Evolutionary conservation across 2,329 filamentous ascomycete genomes (phyloP).

Genomic region (Endocalyx cinctus): DNA sequence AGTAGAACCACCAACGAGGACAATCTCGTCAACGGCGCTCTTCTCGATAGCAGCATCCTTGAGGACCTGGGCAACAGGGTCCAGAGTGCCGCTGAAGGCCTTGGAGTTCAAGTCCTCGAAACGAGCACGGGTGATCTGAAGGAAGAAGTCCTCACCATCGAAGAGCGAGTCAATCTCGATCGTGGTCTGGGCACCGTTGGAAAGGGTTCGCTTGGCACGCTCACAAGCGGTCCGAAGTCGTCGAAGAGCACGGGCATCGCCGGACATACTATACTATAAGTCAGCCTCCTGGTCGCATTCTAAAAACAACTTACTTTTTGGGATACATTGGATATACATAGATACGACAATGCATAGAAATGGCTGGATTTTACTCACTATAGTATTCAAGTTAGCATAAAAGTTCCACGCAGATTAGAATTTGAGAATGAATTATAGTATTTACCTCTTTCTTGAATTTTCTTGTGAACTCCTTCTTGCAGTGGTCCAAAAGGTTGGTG

Average conservation of each 20-base stretch:
- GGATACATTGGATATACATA: too few species aligned
- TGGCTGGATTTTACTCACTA: too few species aligned
- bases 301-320: too few species aligned
- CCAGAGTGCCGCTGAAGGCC: slow-evolving; percentile 87
- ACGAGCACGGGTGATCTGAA: slow-evolving; percentile 95
- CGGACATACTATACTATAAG: too few species aligned
- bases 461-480: slow-evolving; percentile 87
- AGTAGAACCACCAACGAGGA: slow-evolving; percentile 97
- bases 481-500: slow-evolving; percentile 90
- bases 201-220: slow-evolving; percentile 98
- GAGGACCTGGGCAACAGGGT: slow-evolving; percentile 93
- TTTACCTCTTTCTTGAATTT: slow-evolving; percentile 77
- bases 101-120: slow-evolving; percentile 98
- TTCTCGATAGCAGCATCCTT: slow-evolving; percentile 90
- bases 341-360: too few species aligned
- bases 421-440: too few species aligned
- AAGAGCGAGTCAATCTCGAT: slow-evolving; percentile 99
- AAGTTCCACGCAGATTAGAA: too few species aligned
- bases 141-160: slow-evolving; percentile 95
- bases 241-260: slow-evolving; percentile 87
- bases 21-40: slow-evolving; percentile 92
- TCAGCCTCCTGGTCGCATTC: too few species aligned
- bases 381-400: too few species aligned
- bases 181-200: slow-evolving; percentile 93
- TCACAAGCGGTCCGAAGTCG: slow-evolving; percentile 97